Base-by-base conservation (phyloP, 2,329 filamentous ascomycete species). In the Bipolaris gigantea region DNA sequence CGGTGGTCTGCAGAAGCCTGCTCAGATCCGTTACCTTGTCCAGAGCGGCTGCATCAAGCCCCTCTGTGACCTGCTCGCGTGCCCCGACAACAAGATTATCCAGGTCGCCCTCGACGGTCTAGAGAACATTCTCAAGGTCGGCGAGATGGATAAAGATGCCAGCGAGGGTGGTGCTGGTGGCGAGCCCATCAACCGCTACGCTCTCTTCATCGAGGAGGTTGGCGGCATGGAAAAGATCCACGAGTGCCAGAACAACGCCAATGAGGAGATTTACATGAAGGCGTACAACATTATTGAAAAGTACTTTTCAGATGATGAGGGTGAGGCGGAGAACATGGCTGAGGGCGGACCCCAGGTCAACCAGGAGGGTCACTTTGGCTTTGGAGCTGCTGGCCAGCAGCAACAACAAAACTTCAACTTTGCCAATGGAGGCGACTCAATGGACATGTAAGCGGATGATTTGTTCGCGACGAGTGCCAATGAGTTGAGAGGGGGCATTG, bases 201-300 rank as follows among this genome's bases (percentile, higher is more conserved):
- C 94, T 42, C 85, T 99, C 61, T 97, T 96, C 79, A 99, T 99
- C 65, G 94, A 99, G 79, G 94, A 99, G 79, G 96, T 92, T 65
- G 91, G 92, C 71, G 94, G 94, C 64, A 99, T 99, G 94, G 94
- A 97, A 82, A 97, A 97, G 88, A 97, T 99, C 67, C 94, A 99
- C 80, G 93, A 97, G 69, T 97, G 94, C 85, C 94, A 99, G 83
- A 97, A 95, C 82, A 99, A 99, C 71, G 93, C 93, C 81, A 99
- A 99, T 79, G 94, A 99, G 80, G 94, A 99, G 80, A 99, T 99
- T 68, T 99, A 99, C 84, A 97, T 99, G 93, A 99, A 99, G 86
- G 94, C 94, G 0, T 99, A 97, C 84, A 97, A 96, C 84, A 99
- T 99, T 78, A 99, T 99, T 65, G 94, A 99, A 84, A 97, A 97